Base-by-base conservation (phyloP, 2,329 filamentous ascomycete species). In the Rugonectria rugulosa region DNA sequence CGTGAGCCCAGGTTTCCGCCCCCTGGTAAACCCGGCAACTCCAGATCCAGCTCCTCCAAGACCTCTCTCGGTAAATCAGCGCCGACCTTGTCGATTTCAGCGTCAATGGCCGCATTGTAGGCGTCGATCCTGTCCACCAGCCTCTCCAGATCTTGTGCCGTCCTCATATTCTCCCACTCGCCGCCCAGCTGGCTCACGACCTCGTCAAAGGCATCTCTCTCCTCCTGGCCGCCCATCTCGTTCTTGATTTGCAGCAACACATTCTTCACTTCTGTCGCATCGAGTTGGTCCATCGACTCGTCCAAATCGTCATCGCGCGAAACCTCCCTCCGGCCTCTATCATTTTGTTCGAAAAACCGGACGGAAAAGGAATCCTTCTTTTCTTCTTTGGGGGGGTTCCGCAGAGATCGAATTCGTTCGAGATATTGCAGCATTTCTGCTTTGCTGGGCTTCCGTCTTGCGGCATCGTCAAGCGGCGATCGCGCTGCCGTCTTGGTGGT, bases 331-430 rank as follows among this genome's bases (percentile, higher is more conserved):
- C 79, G 62, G 7, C 65, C 62, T 24, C 68, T 60, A 3, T 72
- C 70, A 12, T 74, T 73, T 63, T 83, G 77, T 50, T 84, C 79
- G 57, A 81, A 84, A 63, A 75, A 82, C 8, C 76, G 74, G 10
- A 82, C 73, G 3, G 71, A 69, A 29, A 70, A 72, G 14, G 66
- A 56, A 6, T 58, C 37, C 15, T 40, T 48, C n/a, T 45, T 54
- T 2, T 46, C 47, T 10, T 56, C 43, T 11, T 63, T 60, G 10
- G 59, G 59, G 1, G 61, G 42, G 19, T 57, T 56, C 21, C 63
- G 63, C 21, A 73, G 50, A 3, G 64, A 63, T 32, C 64, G 60
- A 12, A 73, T 64, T 4, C 65, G 64, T 17, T 72, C 64, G 6
- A 71, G 34, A 20, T 72, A 69, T 6, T 68, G 55, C 32, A 56